Evolutionary conservation across 1,139 yeast genomes (phyloP).

Genomic region (Yamadazyma membranifaciens): DNA sequence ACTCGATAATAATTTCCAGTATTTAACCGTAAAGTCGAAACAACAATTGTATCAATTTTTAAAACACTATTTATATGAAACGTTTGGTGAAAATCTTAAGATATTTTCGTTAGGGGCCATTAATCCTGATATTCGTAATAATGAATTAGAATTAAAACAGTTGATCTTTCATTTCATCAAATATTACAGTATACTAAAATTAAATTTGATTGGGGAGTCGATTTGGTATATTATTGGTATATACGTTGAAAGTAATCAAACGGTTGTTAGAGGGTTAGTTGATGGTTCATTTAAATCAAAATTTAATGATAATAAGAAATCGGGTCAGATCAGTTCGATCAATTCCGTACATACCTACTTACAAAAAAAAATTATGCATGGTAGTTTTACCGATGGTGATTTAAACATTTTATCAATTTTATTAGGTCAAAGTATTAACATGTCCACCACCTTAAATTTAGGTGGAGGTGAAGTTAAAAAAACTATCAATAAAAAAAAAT

Average conservation of each 20-base stretch:
- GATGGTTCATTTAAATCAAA: constrained; percentile 52
- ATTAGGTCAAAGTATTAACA: constrained; percentile 37
- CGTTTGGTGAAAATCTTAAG: constrained; percentile 56
- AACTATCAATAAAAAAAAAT: constrained; percentile 17
- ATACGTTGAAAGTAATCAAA: constrained; percentile 47
- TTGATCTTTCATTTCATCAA: constrained; percentile 55
- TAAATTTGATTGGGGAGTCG: constrained; percentile 56
- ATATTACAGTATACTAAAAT: constrained; percentile 50
- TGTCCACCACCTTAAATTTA: constrained; percentile 12
- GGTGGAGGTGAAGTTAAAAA: constrained; percentile 7
- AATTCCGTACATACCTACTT: constrained; percentile 44
- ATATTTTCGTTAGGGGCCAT: constrained; percentile 67
- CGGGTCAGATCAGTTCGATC: constrained; percentile 50
- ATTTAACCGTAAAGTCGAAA: constrained; percentile 49
- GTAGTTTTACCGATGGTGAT: constrained; percentile 44
- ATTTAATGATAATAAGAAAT: constrained; percentile 48
- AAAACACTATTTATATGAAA: constrained; percentile 56
- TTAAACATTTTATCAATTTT: constrained; percentile 42
- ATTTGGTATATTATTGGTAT: constrained; percentile 62
- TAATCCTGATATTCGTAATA: constrained; percentile 62
- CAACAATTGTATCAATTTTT: constrained; percentile 60
- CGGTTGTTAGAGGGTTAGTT: constrained; percentile 50
- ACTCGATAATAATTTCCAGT: constrained; percentile 29
- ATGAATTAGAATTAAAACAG: constrained; percentile 46
- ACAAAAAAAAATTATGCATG: constrained; percentile 40